Conservation (phyloP, 2,329 filamentous ascomycete species). For the Diaporthe capsici region DNA sequence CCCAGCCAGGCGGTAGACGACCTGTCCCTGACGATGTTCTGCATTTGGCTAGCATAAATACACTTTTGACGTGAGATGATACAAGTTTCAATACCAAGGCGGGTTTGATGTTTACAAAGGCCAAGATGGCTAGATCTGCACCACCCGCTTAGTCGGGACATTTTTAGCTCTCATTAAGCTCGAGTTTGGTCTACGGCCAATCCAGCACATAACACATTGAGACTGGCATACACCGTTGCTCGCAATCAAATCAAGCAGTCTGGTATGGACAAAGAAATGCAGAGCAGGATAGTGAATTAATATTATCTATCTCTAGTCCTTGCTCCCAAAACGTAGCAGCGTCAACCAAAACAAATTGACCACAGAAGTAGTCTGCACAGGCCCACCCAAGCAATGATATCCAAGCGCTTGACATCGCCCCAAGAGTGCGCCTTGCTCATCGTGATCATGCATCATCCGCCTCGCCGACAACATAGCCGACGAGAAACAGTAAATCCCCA, state of each 20-base stretch:
- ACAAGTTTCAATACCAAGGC: slow-evolving; percentile 18
- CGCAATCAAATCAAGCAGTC: background rate
- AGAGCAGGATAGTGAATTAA: slow-evolving; percentile 13
- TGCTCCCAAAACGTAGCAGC: background rate
- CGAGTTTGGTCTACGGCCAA: background rate
- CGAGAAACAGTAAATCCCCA: background rate
- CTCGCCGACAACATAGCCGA: slow-evolving; percentile 3
- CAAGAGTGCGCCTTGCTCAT: slow-evolving; percentile 16
- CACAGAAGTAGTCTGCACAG: background rate
- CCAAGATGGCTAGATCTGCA: slow-evolving; percentile 18
- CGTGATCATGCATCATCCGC: slow-evolving; percentile 19
- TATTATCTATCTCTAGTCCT: slow-evolving; percentile 29
- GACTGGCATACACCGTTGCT: background rate
- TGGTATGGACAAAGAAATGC: background rate
- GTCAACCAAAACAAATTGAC: background rate
- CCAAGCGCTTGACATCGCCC: slow-evolving; percentile 6
- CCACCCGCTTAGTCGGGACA: background rate
- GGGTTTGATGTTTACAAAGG: slow-evolving; percentile 11
- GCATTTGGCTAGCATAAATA: slow-evolving; percentile 32
- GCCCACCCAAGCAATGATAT: slow-evolving; percentile 2
- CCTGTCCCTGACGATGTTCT: slow-evolving; percentile 33
- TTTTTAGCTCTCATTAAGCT: background rate
- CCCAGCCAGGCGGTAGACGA: slow-evolving; percentile 21
- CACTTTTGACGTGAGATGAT: slow-evolving; percentile 5
- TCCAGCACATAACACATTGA: background rate